Conservation (phyloP, 2,329 filamentous ascomycete species). For the Ophiocordyceps polyrhachis-furcata region DNA sequence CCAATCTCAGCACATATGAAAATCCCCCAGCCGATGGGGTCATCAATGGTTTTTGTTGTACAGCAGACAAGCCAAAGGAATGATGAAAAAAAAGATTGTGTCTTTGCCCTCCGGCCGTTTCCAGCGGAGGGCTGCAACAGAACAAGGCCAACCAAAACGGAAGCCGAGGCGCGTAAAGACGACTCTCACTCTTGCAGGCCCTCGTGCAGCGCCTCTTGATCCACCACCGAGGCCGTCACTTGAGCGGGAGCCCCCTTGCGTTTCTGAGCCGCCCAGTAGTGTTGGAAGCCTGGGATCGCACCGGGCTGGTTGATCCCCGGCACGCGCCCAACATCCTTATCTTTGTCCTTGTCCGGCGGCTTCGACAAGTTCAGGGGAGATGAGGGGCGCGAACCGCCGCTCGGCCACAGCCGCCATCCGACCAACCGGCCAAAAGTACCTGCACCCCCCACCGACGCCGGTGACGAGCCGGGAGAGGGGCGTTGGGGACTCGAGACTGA, state of each 20-base stretch:
- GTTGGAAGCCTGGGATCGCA: conserved; percentile 51
- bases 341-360: conserved; percentile 8
- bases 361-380: conserved; percentile 4
- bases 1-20: not conserved
- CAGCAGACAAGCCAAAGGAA: not conserved
- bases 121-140: not conserved
- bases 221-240: conserved; percentile 37
- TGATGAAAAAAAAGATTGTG: not conserved
- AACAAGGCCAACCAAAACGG: not conserved
- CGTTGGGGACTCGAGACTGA: conserved; percentile 14
- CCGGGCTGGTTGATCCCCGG: conserved; percentile 68
- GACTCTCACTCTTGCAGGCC: conserved; percentile 21
- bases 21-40: not conserved
- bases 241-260: conserved; percentile 33
- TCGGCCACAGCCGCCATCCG: conserved; percentile 30
- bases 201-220: conserved; percentile 42
- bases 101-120: not conserved
- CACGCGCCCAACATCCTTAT: conserved; percentile 26
- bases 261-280: conserved; percentile 31
- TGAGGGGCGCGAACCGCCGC: conserved; percentile 4
- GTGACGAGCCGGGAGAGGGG: conserved; percentile 8
- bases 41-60: too few species aligned
- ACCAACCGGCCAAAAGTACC: conserved; percentile 22
- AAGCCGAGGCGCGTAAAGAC: not conserved
- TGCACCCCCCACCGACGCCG: conserved; percentile 7